phyloP scores from a whole-genome alignment of 2,329 filamentous ascomycete genomes.

The Geosmithia flava region DNA sequence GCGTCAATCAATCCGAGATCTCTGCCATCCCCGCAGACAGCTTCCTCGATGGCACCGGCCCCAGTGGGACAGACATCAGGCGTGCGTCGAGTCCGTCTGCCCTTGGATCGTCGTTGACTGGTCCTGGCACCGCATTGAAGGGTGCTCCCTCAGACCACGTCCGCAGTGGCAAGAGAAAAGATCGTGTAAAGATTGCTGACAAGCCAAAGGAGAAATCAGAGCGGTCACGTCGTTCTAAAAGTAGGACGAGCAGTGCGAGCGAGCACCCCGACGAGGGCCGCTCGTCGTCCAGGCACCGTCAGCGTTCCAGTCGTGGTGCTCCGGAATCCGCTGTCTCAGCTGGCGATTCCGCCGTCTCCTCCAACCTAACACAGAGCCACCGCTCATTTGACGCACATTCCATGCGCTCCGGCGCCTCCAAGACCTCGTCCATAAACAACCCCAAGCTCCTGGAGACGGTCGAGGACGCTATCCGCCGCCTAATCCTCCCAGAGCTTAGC shows the following conservation, averaged over 20 bases:
- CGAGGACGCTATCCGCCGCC: constrained; percentile 79
- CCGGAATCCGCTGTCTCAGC: constrained; percentile 40
- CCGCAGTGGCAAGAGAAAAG: constrained; percentile 31
- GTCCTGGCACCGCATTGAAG: constrained; percentile 21
- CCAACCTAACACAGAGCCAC: constrained; percentile 39
- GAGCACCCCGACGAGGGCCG: constrained; percentile 36
- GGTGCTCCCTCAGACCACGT: constrained; percentile 27
- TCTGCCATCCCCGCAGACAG: constrained; percentile 59
- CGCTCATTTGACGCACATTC: constrained; percentile 44
- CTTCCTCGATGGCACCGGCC: constrained; percentile 43
- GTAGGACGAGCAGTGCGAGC: constrained; percentile 33
- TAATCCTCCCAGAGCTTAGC: constrained; percentile 85
- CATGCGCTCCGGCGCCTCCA: constrained; percentile 36
- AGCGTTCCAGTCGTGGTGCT: constrained; percentile 35
- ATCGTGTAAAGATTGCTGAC: constrained; percentile 25
- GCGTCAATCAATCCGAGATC: constrained; percentile 64
- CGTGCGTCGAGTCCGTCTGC: constrained; percentile 27
- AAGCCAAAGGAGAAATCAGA: constrained; percentile 35
- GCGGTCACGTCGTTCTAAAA: constrained; percentile 33
- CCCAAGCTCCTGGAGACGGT: constrained; percentile 83
- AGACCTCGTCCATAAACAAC: constrained; percentile 73
- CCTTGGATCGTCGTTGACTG: constrained; percentile 13
- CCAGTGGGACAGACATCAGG: constrained; percentile 21
- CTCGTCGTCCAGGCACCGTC: constrained; percentile 27
- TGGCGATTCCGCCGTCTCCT: constrained; percentile 40